Percentiles rank a stretch among this genome's conserved stretches.
phyloP scores from a whole-genome alignment of 2,329 filamentous ascomycete species.

The Setomelanomma holmii region DNA sequence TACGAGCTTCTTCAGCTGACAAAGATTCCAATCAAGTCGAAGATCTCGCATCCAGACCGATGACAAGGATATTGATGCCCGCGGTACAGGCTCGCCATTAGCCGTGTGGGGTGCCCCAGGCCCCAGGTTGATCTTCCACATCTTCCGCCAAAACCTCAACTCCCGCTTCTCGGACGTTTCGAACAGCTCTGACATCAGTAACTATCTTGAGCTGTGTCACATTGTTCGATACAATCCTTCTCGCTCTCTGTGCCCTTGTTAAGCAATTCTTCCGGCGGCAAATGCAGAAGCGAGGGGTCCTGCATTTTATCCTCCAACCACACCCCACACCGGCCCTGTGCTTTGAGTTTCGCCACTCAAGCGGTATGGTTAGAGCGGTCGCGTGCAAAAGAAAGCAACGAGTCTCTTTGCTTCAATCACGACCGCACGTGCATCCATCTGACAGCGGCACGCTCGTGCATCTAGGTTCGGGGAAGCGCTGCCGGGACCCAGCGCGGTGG shows the following conservation, averaged over 20 bases:
- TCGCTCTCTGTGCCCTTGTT: conserved; percentile 10
- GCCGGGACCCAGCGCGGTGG: conserved; percentile 31
- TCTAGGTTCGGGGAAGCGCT: conserved; percentile 28
- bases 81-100: conserved; percentile 16
- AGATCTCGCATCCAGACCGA: conserved; percentile 25
- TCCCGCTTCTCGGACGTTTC: conserved; percentile 2
- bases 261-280: conserved; percentile 21
- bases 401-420: conserved; percentile 8
- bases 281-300: conserved; percentile 6
- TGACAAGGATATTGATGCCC: conserved; percentile 21
- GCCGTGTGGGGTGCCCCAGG: conserved; percentile 27
- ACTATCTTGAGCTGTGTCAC: not conserved
- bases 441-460: conserved; percentile 15
- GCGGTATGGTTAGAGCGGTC: conserved; percentile 16
- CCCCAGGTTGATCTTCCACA: conserved; percentile 24
- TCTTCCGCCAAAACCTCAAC: conserved; percentile 8
- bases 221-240: conserved; percentile 11
- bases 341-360: conserved; percentile 19
- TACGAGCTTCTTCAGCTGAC: conserved; percentile 14
- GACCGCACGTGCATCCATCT: conserved; percentile 19
- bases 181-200: conserved; percentile 30
- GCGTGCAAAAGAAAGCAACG: conserved; percentile 24
- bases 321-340: conserved; percentile 8
- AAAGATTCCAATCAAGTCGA: conserved; percentile 16
- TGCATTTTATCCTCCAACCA: conserved; percentile 13